Conservation (phyloP, 192 early-diverging fungal species). For the Entophlyctis luteolus region DNA sequence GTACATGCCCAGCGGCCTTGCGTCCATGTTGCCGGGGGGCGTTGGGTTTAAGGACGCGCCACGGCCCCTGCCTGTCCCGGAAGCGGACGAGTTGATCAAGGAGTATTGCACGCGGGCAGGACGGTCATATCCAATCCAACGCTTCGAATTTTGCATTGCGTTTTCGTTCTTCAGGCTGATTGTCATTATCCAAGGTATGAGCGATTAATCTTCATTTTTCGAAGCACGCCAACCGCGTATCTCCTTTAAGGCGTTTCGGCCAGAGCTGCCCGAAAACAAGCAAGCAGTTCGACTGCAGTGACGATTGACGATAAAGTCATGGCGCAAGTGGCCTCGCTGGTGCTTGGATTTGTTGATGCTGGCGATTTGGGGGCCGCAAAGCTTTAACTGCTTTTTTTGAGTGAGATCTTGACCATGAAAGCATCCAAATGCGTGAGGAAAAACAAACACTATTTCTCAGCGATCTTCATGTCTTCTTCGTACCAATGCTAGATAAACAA, state of each 20-base stretch:
- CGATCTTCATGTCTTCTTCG: too few species aligned
- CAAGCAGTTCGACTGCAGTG: conserved; percentile 59
- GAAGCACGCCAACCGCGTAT: conserved; percentile 53
- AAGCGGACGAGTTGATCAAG: conserved; percentile 63
- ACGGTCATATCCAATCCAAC: conserved; percentile 67
- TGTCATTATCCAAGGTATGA: conserved; percentile 11
- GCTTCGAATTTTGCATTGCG: conserved; percentile 77
- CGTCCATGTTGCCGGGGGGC: neutral
- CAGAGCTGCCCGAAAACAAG: conserved; percentile 79
- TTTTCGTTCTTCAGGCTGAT: conserved; percentile 84
- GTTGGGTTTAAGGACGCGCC: conserved; percentile 19
- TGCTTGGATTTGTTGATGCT: conserved; percentile 60
- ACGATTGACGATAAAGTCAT: conserved; percentile 26
- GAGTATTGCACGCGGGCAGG: conserved; percentile 64
- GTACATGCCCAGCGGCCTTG: conserved; percentile 33
- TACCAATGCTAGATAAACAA: too few species aligned
- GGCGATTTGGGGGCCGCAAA: conserved; percentile 34
- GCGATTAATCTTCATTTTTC: neutral
- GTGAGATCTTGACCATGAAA: too few species aligned
- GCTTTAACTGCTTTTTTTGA: neutral
- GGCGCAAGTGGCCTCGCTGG: conserved; percentile 32
- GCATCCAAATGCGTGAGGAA: too few species aligned
- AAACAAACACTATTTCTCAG: too few species aligned
- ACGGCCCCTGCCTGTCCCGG: conserved; percentile 54
- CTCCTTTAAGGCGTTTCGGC: conserved; percentile 90